A percentile compares a stretch with the other conserved stretches of the same genome.
Evolutionary conservation across 2,329 filamentous ascomycete species (phyloP).

Genomic region (Penicillium verrucosum): DNA sequence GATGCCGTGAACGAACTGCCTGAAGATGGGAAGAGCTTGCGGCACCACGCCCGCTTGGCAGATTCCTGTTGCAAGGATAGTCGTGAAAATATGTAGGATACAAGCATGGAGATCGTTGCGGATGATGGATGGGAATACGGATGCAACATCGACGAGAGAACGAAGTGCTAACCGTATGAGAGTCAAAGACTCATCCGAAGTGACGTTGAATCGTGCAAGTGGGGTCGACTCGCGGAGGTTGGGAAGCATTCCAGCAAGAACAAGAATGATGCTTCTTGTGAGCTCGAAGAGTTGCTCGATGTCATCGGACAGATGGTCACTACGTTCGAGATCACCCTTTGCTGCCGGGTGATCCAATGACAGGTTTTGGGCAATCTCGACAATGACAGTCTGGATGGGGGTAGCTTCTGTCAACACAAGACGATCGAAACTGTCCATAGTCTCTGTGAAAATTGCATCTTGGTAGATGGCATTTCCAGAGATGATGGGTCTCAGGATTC

Average conservation of each 20-base stretch:
- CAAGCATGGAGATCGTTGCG: slow-evolving; percentile 94
- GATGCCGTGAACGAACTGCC: slow-evolving; percentile 81
- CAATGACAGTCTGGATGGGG: slow-evolving; percentile 85
- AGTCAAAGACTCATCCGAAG: slow-evolving; percentile 73
- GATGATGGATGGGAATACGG: slow-evolving; percentile 94
- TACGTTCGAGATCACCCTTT: slow-evolving; percentile 61
- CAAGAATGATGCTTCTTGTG: slow-evolving; percentile 91
- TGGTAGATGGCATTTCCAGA: slow-evolving; percentile 96
- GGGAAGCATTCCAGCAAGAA: slow-evolving; percentile 81
- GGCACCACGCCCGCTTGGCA: slow-evolving; percentile 89
- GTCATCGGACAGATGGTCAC: slow-evolving; percentile 85
- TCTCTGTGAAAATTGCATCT: slow-evolving; percentile 92
- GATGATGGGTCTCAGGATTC: slow-evolving; percentile 90
- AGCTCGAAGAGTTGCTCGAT: slow-evolving; percentile 97
- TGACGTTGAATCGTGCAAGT: slow-evolving; percentile 70
- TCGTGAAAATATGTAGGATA: slow-evolving; percentile 94
- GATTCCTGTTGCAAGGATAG: slow-evolving; percentile 78
- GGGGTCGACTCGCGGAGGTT: slow-evolving; percentile 58
- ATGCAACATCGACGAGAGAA: slow-evolving; percentile 87
- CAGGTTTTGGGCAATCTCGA: slow-evolving; percentile 86
- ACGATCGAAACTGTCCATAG: slow-evolving; percentile 90
- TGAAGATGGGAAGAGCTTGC: slow-evolving; percentile 83
- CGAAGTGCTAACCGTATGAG: slow-evolving; percentile 78
- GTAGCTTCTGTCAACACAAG: slow-evolving; percentile 87
- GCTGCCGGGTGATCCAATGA: slow-evolving; percentile 91